Base-by-base conservation (phyloP, 2,329 filamentous ascomycete species). In the Scopulariopsis brevicaulis region DNA sequence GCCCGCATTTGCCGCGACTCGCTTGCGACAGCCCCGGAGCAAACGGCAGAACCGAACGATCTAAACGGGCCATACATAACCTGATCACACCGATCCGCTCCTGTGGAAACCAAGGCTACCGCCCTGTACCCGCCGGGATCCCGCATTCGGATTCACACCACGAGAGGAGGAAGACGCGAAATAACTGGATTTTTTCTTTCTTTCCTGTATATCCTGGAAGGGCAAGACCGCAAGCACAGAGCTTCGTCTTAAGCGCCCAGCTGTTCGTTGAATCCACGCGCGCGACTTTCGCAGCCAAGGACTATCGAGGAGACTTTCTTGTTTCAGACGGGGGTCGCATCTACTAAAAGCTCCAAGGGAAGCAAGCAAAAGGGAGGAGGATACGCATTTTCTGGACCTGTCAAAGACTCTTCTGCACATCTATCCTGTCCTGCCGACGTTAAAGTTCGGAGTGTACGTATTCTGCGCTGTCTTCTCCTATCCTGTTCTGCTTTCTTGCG, bases 191-290 rank as follows among this genome's bases (percentile, higher is more conserved):
- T 15, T 15, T 12, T 50, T 50, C 20, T 24, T 50, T 8, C 11
- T 50, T 24, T n/a, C 22, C 46, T 56, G 15, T 34, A 28, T 34
- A 14, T 43, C 43, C n/a, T 34, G 55, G 43, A 40, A 43, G 32
- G 48, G 50, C 18, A 40, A 48, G 70, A 69, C 67, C 68, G 69
- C 64, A 78, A 82, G 81, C 78, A 84, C 73, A 83, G 81, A 84
- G 81, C 81, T 83, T 82, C 80, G 73, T 84, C 80, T 57, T 53
- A 43, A 15, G 11, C 20, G 7, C 53, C n/a, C 14, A 20, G 20
- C n/a, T 52, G 32, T 35, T 37, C 28, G 22, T 56, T 50, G 43
- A 50, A 24, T 35, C 46, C 46, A 10, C n/a, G 18, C n/a, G 22
- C 46, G n/a, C n/a, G 20, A 10, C n/a, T 14, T 22, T 22, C 5